phyloP scores from a whole-genome alignment of 148 eudicot species.

The Heliamphora exappendiculata region DNA sequence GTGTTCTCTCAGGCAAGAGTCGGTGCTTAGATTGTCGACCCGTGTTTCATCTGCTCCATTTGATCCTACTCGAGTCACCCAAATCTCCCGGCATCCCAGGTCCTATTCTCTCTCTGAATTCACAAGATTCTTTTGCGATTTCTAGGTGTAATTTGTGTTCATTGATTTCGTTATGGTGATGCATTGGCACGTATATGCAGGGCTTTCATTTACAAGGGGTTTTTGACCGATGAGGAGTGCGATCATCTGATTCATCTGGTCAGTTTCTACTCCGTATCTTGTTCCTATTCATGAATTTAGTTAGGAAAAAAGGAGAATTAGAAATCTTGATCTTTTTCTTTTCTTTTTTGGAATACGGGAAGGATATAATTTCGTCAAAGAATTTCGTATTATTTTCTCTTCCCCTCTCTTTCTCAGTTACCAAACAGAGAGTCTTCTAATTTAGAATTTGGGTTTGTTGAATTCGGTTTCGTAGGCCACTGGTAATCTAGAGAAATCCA shows the following conservation, averaged over 20 bases:
- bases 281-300: neutral
- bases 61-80: conserved; percentile 83
- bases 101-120: conserved; percentile 9
- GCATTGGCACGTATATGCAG: conserved; percentile 25
- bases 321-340: neutral
- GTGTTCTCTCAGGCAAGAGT: conserved; percentile 22
- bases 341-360: neutral
- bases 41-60: conserved; percentile 29
- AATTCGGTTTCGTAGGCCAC: conserved; percentile 47
- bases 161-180: conserved; percentile 1
- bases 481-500: conserved; percentile 71
- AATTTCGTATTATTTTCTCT: neutral
- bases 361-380: neutral
- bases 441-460: neutral
- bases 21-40: conserved; percentile 50
- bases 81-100: conserved; percentile 89
- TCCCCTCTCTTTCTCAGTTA: neutral
- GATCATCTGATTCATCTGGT: conserved; percentile 88
- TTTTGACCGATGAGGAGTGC: conserved; percentile 75
- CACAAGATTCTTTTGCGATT: neutral
- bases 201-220: conserved; percentile 64
- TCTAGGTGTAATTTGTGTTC: neutral
- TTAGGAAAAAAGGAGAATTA: neutral
- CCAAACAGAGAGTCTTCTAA: neutral
- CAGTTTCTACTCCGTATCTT: conserved; percentile 12